Percentiles rank a stretch among this genome's conserved stretches.
phyloP scores from a whole-genome alignment of 2,329 filamentous ascomycete species.

The Bisporella sp. region DNA sequence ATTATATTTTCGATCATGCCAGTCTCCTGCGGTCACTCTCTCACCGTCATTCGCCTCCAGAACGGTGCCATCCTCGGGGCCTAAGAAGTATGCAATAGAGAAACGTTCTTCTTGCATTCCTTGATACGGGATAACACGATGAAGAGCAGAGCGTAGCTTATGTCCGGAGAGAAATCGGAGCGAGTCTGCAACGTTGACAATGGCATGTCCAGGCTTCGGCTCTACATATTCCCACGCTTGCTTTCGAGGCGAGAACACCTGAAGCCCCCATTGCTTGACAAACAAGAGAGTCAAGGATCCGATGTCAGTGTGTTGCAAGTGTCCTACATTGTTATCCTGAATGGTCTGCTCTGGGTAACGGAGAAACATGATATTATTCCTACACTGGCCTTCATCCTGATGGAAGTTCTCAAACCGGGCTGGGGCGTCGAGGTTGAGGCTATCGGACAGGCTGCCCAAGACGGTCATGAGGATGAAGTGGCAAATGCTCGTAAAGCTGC shows the following conservation, averaged over 20 bases:
- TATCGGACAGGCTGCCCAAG: no score
- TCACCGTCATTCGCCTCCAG: conserved; percentile 47
- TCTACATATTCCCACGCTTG: conserved; percentile 45
- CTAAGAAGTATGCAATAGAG: conserved; percentile 51
- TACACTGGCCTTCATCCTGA: no score
- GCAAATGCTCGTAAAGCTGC: no score
- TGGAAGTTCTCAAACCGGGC: no score
- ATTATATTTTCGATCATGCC: conserved; percentile 47
- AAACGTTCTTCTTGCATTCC: conserved; percentile 43
- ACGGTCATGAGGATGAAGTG: no score
- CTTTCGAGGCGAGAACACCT: conserved; percentile 42
- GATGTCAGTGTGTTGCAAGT: conserved; percentile 45
- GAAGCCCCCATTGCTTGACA: conserved; percentile 38
- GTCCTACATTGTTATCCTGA: not conserved
- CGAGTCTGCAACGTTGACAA: conserved; percentile 52
- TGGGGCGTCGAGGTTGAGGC: no score
- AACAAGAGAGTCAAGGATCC: conserved; percentile 48
- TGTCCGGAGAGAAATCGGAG: conserved; percentile 45
- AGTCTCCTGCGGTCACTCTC: conserved; percentile 42
- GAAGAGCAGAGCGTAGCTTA: conserved; percentile 47
- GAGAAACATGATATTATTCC: not conserved
- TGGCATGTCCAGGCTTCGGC: conserved; percentile 41
- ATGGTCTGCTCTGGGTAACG: not conserved
- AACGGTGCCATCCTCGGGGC: conserved; percentile 47
- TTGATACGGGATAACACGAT: conserved; percentile 46